Evolutionary conservation across 1,284 basidiomycete genomes (phyloP), one percentile per base, ranked within the genome.

Genomic region (Lentinula novae-zelandiae): DNA sequence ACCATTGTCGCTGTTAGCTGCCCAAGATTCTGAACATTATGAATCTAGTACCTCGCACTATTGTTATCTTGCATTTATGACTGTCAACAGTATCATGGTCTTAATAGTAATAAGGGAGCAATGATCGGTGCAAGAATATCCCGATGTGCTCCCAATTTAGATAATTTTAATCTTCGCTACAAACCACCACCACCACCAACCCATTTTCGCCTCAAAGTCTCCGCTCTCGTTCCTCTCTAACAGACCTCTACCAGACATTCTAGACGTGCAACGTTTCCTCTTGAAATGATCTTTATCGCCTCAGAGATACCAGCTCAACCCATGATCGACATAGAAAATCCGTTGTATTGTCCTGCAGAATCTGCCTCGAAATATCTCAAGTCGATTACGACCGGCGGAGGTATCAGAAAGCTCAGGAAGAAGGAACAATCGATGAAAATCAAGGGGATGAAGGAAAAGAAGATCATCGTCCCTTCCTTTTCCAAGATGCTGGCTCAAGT

Each of bases 281-380:
- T n/a, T 8, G n/a, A 22, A 36, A 53, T 53, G 51, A 20, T 6
- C n/a, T 36, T 34, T 20, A 39, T 20, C 31, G 6, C 54, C 27
- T 46, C 42, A 17, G 54, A 44, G 31, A 44, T 56, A 46, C 40
- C 54, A 12, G 13, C 31, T 42, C 27, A 33, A 38, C 64, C 64
- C 54, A 46, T 55, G n/a, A 22, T 65, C 57, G 65, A 67, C 49
- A n/a, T 48, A 1, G 51, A 75, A 34, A 78, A 79, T 59, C 78
- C 78, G 12, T 67, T 78, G 17, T 79, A 79, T 63, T 78, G 77
- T 58, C 80, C 80, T 15, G 66, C 72, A 39, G 64, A 81, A 7
- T 68, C 78, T 60, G 78, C 78, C n/a, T 66, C 71, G 52, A 66
- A 71, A 17, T 82, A 76, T 66, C 69, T 82, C 55, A 69, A 75